Base-by-base conservation (phyloP, 2,329 filamentous ascomycete genomes). In the Lizonia empirigonia region DNA sequence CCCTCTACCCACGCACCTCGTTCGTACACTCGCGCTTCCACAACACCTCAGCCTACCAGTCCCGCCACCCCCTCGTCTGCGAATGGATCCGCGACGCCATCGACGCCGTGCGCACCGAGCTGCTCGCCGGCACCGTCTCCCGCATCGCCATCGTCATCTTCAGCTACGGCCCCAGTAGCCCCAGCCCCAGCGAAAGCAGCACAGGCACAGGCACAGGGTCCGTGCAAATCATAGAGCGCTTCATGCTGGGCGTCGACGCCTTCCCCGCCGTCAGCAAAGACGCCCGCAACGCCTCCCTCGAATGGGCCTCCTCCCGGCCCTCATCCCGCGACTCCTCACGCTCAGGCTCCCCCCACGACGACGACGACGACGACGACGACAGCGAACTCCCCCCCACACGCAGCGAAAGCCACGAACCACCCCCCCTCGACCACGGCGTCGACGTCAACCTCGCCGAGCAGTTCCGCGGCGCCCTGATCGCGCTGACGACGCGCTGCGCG, bases 61-160 rank as follows among this genome's bases (percentile, higher is more conserved):
- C 85, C 53, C 88, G 91, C 50, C 91, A 96, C 73, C 90, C 92
- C 0, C 84, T 84, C 62, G 88, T 96, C 58, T 95, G 90, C 79
- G 78, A 85, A 64, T 97, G 92, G 89, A 85, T 96, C 73, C 84
- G 81, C 68, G 89, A 94, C 70, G 90, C 91, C 59, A 83, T 94
- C 33, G 78, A 85, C 56, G 88, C 90, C 27, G 83, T 91, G 18
- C 80, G 84, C 53, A 79, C 78, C 3, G 88, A 95, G 75, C 80
- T 96, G 27, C 80, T 88, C 38, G 42, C 57, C 2, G 79, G 81
- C 59, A 77, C 75, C 47, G 80, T 85, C 27, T 77, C 80, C 23
- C 76, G 77, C 45, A 78, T 85, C 56, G 80, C 76, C 52, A 76
- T 86, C 27, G 82, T 85, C 39, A 78, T 86, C 50, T 84, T 80